These are phyloP conservation scores for Blastobotrys proliferans DNA, from an alignment of 1,139 yeast species.

Conservation along the genomic window DNA sequence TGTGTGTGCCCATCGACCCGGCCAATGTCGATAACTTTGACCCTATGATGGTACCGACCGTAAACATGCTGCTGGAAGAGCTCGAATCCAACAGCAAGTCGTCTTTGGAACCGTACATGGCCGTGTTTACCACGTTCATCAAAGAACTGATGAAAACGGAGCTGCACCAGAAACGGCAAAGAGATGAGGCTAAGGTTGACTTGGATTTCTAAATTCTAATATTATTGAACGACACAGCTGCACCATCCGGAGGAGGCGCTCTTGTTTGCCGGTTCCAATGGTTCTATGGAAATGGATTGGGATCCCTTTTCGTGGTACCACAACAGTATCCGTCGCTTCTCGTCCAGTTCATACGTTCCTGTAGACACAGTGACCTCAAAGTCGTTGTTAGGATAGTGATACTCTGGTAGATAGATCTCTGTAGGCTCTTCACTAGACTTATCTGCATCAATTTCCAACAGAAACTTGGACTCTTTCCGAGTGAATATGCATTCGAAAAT, in stretches of 20 bases:
- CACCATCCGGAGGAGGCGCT: background rate
- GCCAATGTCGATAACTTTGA: conserved; percentile 53
- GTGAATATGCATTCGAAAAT: conserved; percentile 53
- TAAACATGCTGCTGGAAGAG: conserved; percentile 56
- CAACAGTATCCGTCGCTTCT: conserved; percentile 51
- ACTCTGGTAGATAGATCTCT: conserved; percentile 59
- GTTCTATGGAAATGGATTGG: conserved; percentile 9
- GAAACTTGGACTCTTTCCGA: conserved; percentile 44
- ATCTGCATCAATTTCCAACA: conserved; percentile 41
- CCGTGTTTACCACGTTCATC: conserved; percentile 65
- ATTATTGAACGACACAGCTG: conserved; percentile 1
- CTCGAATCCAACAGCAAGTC: conserved; percentile 51
- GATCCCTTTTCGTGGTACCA: conserved; percentile 60
- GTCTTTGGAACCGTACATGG: conserved; percentile 67
- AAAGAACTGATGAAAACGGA: conserved; percentile 54
- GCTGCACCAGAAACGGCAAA: conserved; percentile 22
- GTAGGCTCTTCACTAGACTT: conserved; percentile 35
- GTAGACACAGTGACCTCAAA: conserved; percentile 43
- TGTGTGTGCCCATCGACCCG: conserved; percentile 91
- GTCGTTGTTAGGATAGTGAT: conserved; percentile 55
- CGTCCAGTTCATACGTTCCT: conserved; percentile 54
- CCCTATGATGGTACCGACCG: conserved; percentile 78
- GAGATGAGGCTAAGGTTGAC: conserved; percentile 21
- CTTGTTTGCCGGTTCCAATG: background rate
- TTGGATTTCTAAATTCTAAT: conserved; percentile 21